Percentiles rank a stretch among this genome's conserved stretches.
Evolutionary conservation across 202 grass and related monocot genomes (phyloP).

Genomic region (Panicum virgatum): DNA sequence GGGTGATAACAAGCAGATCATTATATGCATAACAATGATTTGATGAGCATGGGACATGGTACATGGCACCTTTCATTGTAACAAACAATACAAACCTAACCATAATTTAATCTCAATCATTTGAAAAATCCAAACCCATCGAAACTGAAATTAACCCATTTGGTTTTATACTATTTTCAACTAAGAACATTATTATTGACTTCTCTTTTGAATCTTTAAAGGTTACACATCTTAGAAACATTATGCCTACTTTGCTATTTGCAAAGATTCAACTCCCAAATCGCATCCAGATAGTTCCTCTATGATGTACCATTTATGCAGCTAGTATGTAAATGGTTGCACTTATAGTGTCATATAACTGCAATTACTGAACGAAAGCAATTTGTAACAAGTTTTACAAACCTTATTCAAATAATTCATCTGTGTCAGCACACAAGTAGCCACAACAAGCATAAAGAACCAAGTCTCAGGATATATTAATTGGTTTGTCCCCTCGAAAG

Average conservation of each 20-base stretch:
- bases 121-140: background rate
- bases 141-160: background rate
- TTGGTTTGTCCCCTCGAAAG: slow-evolving; percentile 93
- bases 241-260: background rate
- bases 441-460: slow-evolving; percentile 93
- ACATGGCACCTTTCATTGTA: background rate
- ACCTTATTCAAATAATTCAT: slow-evolving; percentile 99
- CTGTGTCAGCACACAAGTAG: slow-evolving; percentile 85
- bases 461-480: slow-evolving; percentile 88
- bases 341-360: background rate
- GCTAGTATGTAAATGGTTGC: background rate
- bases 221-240: background rate
- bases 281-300: background rate
- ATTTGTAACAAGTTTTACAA: slow-evolving; percentile 8
- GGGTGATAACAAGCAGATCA: background rate
- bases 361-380: background rate
- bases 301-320: slow-evolving; percentile 12
- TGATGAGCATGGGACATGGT: background rate
- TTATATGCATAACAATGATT: slow-evolving; percentile 5
- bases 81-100: background rate
- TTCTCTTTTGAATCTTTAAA: background rate
- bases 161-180: background rate
- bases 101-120: background rate
- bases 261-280: background rate
- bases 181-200: background rate